Percentiles rank a stretch among this genome's conserved stretches.
Conservation (phyloP, 805 yeast genomes). For the Candida insectorum region DNA sequence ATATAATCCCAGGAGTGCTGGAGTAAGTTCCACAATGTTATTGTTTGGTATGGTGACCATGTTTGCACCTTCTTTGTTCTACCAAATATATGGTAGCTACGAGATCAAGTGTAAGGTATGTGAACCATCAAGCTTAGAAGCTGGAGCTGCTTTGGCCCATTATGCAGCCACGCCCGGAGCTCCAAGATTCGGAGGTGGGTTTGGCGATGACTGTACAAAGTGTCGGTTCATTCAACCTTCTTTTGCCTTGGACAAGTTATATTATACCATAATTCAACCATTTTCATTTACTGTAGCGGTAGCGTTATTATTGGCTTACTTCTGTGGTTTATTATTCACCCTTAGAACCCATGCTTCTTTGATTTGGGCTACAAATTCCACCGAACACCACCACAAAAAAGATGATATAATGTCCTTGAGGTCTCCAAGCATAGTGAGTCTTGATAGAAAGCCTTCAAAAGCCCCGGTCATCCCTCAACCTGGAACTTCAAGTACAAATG, state of each 20-base stretch:
- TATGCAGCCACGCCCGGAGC: too few relatives aligned
- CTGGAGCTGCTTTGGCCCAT: too few relatives aligned
- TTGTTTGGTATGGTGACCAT: slow-evolving; percentile 86
- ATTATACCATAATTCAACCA: slow-evolving; percentile 69
- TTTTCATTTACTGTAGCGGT: slow-evolving; percentile 78
- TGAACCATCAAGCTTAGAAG: slow-evolving; percentile 9
- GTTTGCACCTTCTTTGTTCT: slow-evolving; percentile 88
- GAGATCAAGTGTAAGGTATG: slow-evolving; percentile 70
- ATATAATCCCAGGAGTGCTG: slow-evolving; percentile 94
- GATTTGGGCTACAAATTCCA: slow-evolving; percentile 75
- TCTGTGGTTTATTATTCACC: slow-evolving; percentile 88
- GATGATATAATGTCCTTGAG: slow-evolving; percentile 23
- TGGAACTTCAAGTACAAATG: slow-evolving; percentile 1
- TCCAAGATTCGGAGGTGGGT: too few relatives aligned
- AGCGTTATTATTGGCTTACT: slow-evolving; percentile 77
- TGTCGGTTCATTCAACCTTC: slow-evolving; percentile 82
- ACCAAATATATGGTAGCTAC: slow-evolving; percentile 86
- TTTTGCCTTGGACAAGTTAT: slow-evolving; percentile 64
- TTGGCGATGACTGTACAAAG: slow-evolving; percentile 49
- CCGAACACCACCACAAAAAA: slow-evolving; percentile 23
- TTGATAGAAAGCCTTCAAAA: slow-evolving; percentile 13
- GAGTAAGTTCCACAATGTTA: slow-evolving; percentile 94
- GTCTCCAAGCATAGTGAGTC: slow-evolving; percentile 38
- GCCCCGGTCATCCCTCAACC: slow-evolving; percentile 3
- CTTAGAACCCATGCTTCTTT: slow-evolving; percentile 93